Conservation (phyloP, 257 asterid genomes). For the Vinca minor region DNA sequence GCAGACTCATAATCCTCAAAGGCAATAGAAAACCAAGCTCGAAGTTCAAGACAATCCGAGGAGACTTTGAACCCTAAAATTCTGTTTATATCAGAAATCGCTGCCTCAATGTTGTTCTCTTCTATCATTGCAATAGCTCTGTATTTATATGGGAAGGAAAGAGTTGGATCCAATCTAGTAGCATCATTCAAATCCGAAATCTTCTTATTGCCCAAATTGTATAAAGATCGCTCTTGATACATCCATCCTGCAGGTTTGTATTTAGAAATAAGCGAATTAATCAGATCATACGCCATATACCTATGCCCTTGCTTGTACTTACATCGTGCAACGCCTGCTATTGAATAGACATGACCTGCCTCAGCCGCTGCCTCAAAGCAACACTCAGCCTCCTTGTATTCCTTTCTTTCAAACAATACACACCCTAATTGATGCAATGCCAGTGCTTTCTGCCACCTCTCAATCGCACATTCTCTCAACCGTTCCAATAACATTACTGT, state of each 20-base stretch:
- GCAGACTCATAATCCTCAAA: conserved; percentile 39
- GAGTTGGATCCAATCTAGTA: conserved; percentile 42
- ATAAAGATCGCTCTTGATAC: conserved; percentile 44
- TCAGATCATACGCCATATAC: conserved; percentile 30
- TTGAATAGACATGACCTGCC: conserved; percentile 34
- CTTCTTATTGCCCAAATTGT: conserved; percentile 34
- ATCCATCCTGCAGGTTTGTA: conserved; percentile 40
- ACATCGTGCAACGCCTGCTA: conserved; percentile 38
- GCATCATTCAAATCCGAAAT: conserved; percentile 34
- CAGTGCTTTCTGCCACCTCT: conserved; percentile 36
- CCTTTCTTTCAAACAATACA: conserved; percentile 34
- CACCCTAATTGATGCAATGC: conserved; percentile 42
- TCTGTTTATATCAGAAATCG: conserved; percentile 34
- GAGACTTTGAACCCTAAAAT: conserved; percentile 41
- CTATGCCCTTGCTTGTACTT: conserved; percentile 38
- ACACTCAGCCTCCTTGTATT: conserved; percentile 29
- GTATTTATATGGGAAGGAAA: conserved; percentile 38
- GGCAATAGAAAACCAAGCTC: conserved; percentile 41
- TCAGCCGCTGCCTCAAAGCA: conserved; percentile 39
- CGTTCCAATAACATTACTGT: conserved; percentile 36
- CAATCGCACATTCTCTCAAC: conserved; percentile 38
- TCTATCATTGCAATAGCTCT: conserved; percentile 39
- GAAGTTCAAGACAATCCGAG: conserved; percentile 35
- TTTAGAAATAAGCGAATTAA: conserved; percentile 22
- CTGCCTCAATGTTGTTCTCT: conserved; percentile 30